Evolutionary conservation across 1,284 basidiomycete genomes (phyloP), one percentile per base, ranked within the genome.

Genomic region (Pascua sp.): DNA sequence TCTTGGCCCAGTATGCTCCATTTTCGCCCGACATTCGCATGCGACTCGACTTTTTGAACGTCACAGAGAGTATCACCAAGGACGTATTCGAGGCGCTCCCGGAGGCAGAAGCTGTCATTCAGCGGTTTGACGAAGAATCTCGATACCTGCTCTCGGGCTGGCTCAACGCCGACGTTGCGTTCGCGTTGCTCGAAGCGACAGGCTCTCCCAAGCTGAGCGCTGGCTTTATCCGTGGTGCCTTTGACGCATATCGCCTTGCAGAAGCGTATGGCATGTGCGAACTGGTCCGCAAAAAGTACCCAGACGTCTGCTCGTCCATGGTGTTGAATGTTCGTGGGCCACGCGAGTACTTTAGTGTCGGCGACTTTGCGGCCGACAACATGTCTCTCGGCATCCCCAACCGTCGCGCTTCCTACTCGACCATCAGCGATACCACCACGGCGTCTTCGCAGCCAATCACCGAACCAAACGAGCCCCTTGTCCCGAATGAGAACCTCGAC

Each of bases 61-160:
- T 56, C 1, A 17, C 56, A 15, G 47, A 55, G 17, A 24, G 40
- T 2, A 24, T 56, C 2, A 32, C 49, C 46, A 17, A 37, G 1
- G 55, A 59, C 17, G 54, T 59, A 2, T 45, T 64, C 16, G 37
- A 52, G 24, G 47, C 42, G 1, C 44, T 66, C 5, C 17, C 24
- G 11, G 45, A 15, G 8, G 53, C 60, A 2, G 68, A 70, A 17
- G 43, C 51, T 5, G 51, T 51, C 3, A 60, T 67, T 11, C 60
- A 62, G n/a, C 24, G 17, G 12, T 44, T 67, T 17, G 55, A 59
- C 41, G 36, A 37, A 10, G 49, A 51, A 1, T 51, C 59, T 9
- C 57, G 67, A 24, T 44, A 54, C 5, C 47, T 50, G 42, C 67
- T 57, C 40, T 51, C 59, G 42, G 66, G 66, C 10, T 32, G 68